Evolutionary conservation across 176 grass and related monocot species (phyloP).

Genomic region (Typha latifolia): DNA sequence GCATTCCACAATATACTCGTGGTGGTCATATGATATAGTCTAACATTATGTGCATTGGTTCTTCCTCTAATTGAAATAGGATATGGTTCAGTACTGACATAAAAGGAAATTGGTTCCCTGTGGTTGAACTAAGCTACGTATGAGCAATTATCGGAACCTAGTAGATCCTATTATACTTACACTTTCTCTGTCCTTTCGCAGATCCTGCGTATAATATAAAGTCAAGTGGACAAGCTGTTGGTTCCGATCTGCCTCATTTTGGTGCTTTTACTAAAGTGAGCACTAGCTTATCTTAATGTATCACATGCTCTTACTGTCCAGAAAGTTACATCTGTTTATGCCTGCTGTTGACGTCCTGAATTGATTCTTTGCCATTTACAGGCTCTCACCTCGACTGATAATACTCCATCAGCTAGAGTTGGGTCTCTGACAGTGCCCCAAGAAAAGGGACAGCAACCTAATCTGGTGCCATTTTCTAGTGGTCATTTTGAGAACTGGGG

Average conservation of each 20-base stretch:
- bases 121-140: too few species aligned
- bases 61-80: too few species aligned
- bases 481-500: constrained; percentile 11
- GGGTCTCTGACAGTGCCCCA: not conserved
- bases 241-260: constrained; percentile 25
- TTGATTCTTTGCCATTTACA: constrained; percentile 7
- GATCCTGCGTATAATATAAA: constrained; percentile 16
- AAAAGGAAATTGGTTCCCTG: too few species aligned
- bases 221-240: constrained; percentile 17
- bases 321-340: not conserved
- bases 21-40: too few species aligned
- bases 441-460: constrained; percentile 26
- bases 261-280: constrained; percentile 17
- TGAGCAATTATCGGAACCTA: too few species aligned
- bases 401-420: constrained; percentile 12
- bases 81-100: too few species aligned
- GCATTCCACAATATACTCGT: too few species aligned
- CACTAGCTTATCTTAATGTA: not conserved
- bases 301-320: not conserved
- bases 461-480: constrained; percentile 26
- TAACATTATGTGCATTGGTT: too few species aligned
- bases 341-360: not conserved
- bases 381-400: constrained; percentile 18
- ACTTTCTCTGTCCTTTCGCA: constrained; percentile 11
- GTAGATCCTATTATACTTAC: not conserved